Base-by-base conservation (phyloP, 345 rosid species). In the Boechera stricta region DNA sequence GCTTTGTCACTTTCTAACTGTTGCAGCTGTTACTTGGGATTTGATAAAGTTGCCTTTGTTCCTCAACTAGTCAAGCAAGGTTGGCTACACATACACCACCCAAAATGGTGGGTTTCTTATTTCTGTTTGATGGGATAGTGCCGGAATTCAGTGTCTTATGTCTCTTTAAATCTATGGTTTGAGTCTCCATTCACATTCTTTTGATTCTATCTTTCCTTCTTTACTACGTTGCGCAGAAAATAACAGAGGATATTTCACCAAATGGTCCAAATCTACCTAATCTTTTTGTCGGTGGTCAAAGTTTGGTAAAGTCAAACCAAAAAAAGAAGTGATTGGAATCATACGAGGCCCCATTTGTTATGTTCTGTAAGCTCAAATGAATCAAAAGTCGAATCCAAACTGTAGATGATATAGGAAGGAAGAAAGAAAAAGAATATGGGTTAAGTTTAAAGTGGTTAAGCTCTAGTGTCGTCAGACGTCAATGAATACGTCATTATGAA, bases 381-480 rank as follows among this genome's bases (percentile, higher is more conserved):
- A 49, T 8, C 75, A 59, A 24, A 60, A 48, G 39, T 36, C 49
- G 49, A 60, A 45, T 44, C 75, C 28, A 2, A 58, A 71, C n/a
- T 36, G 36, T 64, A 42, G 18, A 56, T 56, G 61, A 36, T 36
- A 54, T 5, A 29, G 21, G 3, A 7, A 4, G 67, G 58, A 59
- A 59, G 7, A 58, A 33, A 58, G 42, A 16, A 57, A 21, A 58
- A 10, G 41, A 35, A 62, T 21, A 38, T 39, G 7, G 58, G 48
- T 9, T 35, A 21, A 36, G 31, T 21, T 58, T 5, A 35, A 72
- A 41, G 55, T 53, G 31, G 18, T 32, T 32, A 11, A 10, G 15
- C 5, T 41, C 8, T 18, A 47, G 26, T 74, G 72, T 56, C 78
- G 78, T 65, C 72, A 74, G 72, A 45, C 78, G 78, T 65, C 72